These are phyloP conservation scores for Crucibulum laeve DNA, from an alignment of 768 basidiomycete species.

Conservation along the genomic window DNA sequence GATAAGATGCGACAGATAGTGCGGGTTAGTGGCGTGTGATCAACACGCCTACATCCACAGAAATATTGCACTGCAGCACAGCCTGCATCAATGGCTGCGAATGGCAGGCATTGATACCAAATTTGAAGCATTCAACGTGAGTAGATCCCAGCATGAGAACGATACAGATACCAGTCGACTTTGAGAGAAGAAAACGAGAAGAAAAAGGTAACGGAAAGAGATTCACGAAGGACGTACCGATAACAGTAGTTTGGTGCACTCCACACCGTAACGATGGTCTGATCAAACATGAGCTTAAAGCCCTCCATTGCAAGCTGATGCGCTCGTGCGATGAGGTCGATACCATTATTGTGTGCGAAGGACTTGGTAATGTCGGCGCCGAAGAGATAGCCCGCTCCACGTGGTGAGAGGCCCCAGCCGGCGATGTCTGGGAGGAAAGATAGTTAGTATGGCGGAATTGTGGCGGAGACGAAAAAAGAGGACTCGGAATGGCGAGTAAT, in stretches of 20 bases:
- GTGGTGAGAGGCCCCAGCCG: conserved; percentile 96
- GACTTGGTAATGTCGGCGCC: conserved; percentile 87
- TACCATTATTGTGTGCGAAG: conserved; percentile 87
- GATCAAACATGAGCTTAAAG: conserved; percentile 96
- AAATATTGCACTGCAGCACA: no score
- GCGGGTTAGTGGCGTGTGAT: no score
- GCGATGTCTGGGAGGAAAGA: conserved; percentile 58
- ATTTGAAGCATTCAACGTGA: no score
- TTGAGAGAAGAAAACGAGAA: conserved; percentile 3
- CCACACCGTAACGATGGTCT: conserved; percentile 95
- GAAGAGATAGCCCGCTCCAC: conserved; percentile 95
- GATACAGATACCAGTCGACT: no score
- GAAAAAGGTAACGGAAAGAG: conserved; percentile 5
- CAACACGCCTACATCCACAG: no score
- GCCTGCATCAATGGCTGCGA: no score
- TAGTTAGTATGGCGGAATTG: conserved; percentile 14
- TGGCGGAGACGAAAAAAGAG: background rate
- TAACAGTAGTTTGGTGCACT: conserved; percentile 99
- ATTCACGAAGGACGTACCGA: conserved; percentile 76
- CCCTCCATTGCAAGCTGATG: conserved; percentile 99
- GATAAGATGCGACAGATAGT: no score
- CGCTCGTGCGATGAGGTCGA: conserved; percentile 93
- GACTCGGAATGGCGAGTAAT: background rate
- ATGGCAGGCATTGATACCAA: no score
- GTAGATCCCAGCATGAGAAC: no score